phyloP scores from a whole-genome alignment of 1,284 basidiomycete genomes.

The Caloboletus inedulis region DNA sequence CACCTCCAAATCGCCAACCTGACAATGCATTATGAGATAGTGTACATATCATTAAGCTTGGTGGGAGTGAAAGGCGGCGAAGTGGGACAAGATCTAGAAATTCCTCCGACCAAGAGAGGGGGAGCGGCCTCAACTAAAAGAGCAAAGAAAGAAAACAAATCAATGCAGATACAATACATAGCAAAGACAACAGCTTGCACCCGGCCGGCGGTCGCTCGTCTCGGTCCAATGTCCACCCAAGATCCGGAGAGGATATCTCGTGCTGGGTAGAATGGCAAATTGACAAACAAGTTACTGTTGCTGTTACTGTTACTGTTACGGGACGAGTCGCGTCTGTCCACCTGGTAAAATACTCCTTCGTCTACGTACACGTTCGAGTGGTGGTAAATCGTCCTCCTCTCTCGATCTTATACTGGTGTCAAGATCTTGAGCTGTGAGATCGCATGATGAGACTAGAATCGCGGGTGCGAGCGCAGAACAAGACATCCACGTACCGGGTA shows the following conservation, averaged over 20 bases:
- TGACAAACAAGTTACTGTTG: background rate
- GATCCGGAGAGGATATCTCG: no score
- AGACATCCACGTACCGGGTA: conserved; percentile 41
- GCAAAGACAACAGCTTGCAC: background rate
- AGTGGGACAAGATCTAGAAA: background rate
- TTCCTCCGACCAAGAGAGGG: background rate
- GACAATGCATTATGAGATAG: no score
- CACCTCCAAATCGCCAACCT: no score
- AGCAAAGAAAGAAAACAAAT: background rate
- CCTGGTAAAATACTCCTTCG: conserved; percentile 29
- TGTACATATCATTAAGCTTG: no score
- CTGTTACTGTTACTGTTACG: conserved; percentile 1
- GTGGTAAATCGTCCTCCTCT: conserved; percentile 50
- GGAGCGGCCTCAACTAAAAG: background rate
- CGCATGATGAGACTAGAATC: conserved; percentile 2
- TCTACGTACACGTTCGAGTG: conserved; percentile 54
- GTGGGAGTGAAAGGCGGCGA: background rate
- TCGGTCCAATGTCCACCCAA: background rate
- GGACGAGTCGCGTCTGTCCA: conserved; percentile 29
- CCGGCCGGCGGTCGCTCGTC: no score
- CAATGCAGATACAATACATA: conserved; percentile 6
- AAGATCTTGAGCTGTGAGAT: conserved; percentile 26
- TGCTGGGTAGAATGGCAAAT: background rate
- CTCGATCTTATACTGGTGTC: conserved; percentile 32
- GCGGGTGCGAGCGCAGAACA: background rate